These are phyloP conservation scores for Sinapis alba DNA, from an alignment of 441 rosid genomes.

Conservation along the genomic window DNA sequence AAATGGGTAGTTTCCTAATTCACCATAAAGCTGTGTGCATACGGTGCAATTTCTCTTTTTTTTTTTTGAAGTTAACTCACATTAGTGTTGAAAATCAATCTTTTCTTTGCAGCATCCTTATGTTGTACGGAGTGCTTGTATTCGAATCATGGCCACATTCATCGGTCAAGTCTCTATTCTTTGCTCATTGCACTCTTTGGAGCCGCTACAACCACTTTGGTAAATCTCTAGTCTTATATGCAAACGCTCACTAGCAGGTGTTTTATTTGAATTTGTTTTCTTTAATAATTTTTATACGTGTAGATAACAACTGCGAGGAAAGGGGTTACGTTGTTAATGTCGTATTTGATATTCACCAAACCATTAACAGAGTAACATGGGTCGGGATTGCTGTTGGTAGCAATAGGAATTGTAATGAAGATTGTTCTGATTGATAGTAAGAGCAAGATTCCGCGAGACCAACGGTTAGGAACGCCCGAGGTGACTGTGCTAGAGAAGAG, in stretches of 20 bases:
- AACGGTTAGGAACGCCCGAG: neutral
- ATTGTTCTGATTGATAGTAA: conserved; percentile 58
- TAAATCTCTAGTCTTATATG: conserved; percentile 27
- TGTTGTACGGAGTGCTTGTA: conserved; percentile 74
- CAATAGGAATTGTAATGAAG: conserved; percentile 72
- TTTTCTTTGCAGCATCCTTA: conserved; percentile 84
- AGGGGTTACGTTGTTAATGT: conserved; percentile 72
- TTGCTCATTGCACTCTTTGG: conserved; percentile 80
- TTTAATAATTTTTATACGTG: neutral
- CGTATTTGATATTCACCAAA: conserved; percentile 83
- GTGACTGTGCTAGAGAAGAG: conserved; percentile 24
- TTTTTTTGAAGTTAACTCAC: too few relatives aligned
- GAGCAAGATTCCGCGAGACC: conserved; percentile 21
- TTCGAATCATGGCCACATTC: conserved; percentile 92
- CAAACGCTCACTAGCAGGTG: neutral
- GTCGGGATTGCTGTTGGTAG: conserved; percentile 66
- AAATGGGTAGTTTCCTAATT: too few relatives aligned
- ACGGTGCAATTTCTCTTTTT: too few relatives aligned
- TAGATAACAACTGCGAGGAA: conserved; percentile 91
- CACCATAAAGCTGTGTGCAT: too few relatives aligned
- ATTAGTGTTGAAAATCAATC: too few relatives aligned
- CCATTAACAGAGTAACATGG: conserved; percentile 82
- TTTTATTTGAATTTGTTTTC: neutral
- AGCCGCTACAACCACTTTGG: conserved; percentile 94
- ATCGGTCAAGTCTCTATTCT: conserved; percentile 87